Conservation (phyloP, 306 rosid species). For the Glycyrrhiza uralensis region DNA sequence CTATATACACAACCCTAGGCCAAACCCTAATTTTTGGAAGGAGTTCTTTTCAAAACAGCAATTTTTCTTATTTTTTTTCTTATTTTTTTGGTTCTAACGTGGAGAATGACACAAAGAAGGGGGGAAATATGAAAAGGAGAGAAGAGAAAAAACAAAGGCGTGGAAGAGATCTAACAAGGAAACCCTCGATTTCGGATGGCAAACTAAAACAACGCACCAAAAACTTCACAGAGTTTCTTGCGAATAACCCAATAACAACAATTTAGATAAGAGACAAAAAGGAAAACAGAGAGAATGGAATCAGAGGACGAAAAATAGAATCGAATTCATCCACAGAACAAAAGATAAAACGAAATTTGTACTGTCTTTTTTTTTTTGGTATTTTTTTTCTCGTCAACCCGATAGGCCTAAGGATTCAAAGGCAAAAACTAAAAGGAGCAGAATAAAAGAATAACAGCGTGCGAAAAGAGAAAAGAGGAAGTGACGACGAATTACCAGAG, state of each 20-base stretch:
- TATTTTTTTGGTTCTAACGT: not conserved
- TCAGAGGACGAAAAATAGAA: constrained; percentile 19
- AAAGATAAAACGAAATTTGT: constrained; percentile 22
- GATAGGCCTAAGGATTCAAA: constrained; percentile 9
- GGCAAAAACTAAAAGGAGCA: not conserved
- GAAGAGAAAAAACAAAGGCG: not conserved
- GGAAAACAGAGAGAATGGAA: constrained; percentile 35
- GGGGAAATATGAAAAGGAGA: not conserved
- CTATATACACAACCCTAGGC: constrained; percentile 27
- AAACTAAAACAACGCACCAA: constrained; percentile 97
- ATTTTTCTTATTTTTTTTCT: not conserved
- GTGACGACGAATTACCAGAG: constrained; percentile 19
- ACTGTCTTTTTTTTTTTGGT: not conserved
- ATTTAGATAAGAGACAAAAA: not conserved
- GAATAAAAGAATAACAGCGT: constrained; percentile 9
- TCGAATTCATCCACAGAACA: constrained; percentile 40
- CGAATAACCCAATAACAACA: constrained; percentile 26
- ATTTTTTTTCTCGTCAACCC: constrained; percentile 8
- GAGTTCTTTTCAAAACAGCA: not conserved
- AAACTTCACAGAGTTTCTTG: constrained; percentile 82
- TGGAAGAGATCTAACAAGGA: constrained; percentile 58
- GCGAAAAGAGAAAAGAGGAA: not conserved
- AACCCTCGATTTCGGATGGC: constrained; percentile 92
- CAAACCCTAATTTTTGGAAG: constrained; percentile 20
- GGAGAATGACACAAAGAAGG: not conserved